Conservation (phyloP, 345 rosid species). For the Aethionema arabicum region DNA sequence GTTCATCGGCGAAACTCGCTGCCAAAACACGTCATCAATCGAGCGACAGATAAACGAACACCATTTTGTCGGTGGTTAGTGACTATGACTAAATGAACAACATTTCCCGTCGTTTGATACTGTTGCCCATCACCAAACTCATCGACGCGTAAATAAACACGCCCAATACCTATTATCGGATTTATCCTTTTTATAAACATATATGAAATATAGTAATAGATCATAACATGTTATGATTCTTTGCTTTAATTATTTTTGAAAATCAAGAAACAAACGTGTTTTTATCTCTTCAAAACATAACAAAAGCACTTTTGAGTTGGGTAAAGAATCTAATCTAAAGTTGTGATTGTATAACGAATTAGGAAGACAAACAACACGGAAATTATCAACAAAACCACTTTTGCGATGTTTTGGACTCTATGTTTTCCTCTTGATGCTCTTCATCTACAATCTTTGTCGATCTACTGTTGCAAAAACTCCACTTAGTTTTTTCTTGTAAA, state of each 20-base stretch:
- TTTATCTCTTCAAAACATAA: conserved; percentile 13
- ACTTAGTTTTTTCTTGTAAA: background rate
- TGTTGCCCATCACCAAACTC: too few relatives aligned
- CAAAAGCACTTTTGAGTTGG: background rate
- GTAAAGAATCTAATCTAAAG: conserved; percentile 25
- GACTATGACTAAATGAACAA: too few relatives aligned
- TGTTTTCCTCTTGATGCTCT: conserved; percentile 15
- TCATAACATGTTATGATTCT: too few relatives aligned
- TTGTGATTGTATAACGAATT: background rate
- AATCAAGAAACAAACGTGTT: conserved; percentile 21
- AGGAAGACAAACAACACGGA: conserved; percentile 23
- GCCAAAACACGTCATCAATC: too few relatives aligned
- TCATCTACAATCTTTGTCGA: conserved; percentile 28
- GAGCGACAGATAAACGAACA: too few relatives aligned
- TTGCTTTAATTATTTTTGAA: background rate
- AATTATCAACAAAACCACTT: conserved; percentile 37
- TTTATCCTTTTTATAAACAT: too few relatives aligned
- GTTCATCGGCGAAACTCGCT: too few relatives aligned
- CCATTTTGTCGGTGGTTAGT: too few relatives aligned
- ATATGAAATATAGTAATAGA: too few relatives aligned
- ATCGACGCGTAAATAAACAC: too few relatives aligned
- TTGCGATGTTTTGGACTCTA: conserved; percentile 22
- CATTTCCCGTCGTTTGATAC: too few relatives aligned
- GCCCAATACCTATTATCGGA: too few relatives aligned
- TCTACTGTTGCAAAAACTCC: conserved; percentile 11